These are phyloP conservation scores for Schrenkiella parvula DNA, from an alignment of 345 rosid genomes.

Conservation along the genomic window DNA sequence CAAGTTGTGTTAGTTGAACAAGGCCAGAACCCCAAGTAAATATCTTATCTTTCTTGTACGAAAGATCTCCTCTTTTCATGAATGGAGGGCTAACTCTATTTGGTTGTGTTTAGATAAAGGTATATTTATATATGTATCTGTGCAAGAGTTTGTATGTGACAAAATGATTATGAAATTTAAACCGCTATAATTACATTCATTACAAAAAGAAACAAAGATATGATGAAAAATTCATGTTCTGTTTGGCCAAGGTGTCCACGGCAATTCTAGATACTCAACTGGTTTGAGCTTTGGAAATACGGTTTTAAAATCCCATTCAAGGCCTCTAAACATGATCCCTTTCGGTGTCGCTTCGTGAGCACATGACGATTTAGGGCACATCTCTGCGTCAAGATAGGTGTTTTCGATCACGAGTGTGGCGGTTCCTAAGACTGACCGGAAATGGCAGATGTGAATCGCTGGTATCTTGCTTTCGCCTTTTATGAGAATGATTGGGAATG, in stretches of 20 bases:
- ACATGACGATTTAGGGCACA: slow-evolving; percentile 30
- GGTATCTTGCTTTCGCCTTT: slow-evolving; percentile 29
- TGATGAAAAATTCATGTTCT: background rate
- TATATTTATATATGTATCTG: background rate
- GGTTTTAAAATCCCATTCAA: slow-evolving; percentile 28
- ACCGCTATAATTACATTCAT: slow-evolving; percentile 15
- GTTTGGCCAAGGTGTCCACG: slow-evolving; percentile 35
- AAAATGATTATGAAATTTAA: slow-evolving; percentile 13
- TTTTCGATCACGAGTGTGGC: slow-evolving; percentile 31
- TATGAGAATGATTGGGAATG: slow-evolving; percentile 25
- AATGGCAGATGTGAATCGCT: slow-evolving; percentile 25
- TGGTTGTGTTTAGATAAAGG: background rate
- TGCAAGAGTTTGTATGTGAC: slow-evolving; percentile 23
- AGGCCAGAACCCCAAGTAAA: slow-evolving; percentile 22
- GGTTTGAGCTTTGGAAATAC: slow-evolving; percentile 26
- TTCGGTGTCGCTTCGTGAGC: slow-evolving; percentile 24
- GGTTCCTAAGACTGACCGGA: slow-evolving; percentile 25
- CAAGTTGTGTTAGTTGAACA: slow-evolving; percentile 17
- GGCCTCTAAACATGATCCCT: slow-evolving; percentile 31
- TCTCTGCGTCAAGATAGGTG: slow-evolving; percentile 26
- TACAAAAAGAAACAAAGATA: background rate
- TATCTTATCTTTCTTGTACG: slow-evolving; percentile 18
- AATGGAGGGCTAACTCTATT: no score
- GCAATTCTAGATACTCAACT: slow-evolving; percentile 28
- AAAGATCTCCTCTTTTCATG: slow-evolving; percentile 24